Base-by-base conservation (phyloP, 2,329 filamentous ascomycete genomes). In the Truncatella angustata region DNA sequence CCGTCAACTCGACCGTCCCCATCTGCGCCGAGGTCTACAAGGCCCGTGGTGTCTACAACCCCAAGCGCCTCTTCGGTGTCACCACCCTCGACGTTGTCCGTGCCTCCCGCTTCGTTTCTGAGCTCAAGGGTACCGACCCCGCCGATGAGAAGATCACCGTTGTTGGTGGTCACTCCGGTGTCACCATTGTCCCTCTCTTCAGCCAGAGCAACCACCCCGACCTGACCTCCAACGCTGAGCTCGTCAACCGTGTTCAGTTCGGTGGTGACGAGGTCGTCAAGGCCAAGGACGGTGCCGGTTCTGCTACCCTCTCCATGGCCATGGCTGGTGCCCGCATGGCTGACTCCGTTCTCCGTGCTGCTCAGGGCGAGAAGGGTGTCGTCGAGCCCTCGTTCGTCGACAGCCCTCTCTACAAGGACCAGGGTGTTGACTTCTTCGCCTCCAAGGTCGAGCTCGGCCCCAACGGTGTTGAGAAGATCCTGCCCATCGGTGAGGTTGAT, bases 51-150 rank as follows among this genome's bases (percentile, higher is more conserved):
- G 93, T 97, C 80, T 99, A 97, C 87, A 93, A 99, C 86, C 92
- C 94, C 75, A 95, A 95, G 87, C 90, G 90, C 70, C 90, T 99
- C 66, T 99, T 99, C 79, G 94, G 94, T 82, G 94, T 99, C 71
- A 99, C 94, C 78, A 97, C 94, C 69, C 91, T 99, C 69, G 94
- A 99, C 69, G 92, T 97, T 60, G 94, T 99, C 76, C 94, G 94
- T 72, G 93, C 94, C 69, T 92, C 87, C 70, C 91, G 92, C 79
- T 99, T 99, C 86, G 94, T 97, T 78, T 91, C 89, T 67, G 86
- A 97, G 84, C 76, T 96, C 78, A 93, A 96, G 86, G 78, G 74
- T 70, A 91, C 88, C 75, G 88, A 97, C 82, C 94, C 94, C 66
- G 85, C 86, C 70, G 85, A 89, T 73, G 92, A 97, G 87, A 88